Percentiles rank a stretch among this genome's conserved stretches.
These are phyloP conservation scores for Brassica juncea DNA, from an alignment of 345 rosid genomes.

Conservation along the genomic window DNA sequence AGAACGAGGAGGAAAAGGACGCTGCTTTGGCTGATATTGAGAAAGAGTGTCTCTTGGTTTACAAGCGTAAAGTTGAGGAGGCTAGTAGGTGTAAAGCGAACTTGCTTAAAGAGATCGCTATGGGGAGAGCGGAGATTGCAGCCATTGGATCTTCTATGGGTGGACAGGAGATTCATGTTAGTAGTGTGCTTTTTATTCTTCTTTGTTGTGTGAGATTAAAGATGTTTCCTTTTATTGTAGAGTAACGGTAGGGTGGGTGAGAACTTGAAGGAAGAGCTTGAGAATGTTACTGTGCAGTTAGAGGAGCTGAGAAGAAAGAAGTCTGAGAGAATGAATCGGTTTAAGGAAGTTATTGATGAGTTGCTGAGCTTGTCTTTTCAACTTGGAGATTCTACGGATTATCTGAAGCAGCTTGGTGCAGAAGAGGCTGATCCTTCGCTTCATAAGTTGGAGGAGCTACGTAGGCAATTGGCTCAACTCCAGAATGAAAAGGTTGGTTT, in stretches of 20 bases:
- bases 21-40: constrained; percentile 55
- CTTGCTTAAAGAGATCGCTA: constrained; percentile 47
- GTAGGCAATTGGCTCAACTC: constrained; percentile 44
- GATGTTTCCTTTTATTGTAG: constrained; percentile 21
- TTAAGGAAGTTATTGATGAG: constrained; percentile 49
- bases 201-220: background rate
- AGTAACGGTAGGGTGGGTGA: constrained; percentile 42
- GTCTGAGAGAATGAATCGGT: constrained; percentile 49
- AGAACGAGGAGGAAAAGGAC: constrained; percentile 51
- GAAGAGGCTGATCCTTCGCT: constrained; percentile 57
- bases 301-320: constrained; percentile 52
- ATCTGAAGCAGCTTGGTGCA: constrained; percentile 31
- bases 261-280: constrained; percentile 53
- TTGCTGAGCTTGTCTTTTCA: constrained; percentile 52
- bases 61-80: constrained; percentile 50
- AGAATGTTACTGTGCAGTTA: constrained; percentile 43
- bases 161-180: constrained; percentile 47
- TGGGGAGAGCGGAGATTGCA: constrained; percentile 54
- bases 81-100: constrained; percentile 51
- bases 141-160: constrained; percentile 53
- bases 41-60: constrained; percentile 54
- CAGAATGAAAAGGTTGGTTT: constrained; percentile 63
- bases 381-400: constrained; percentile 44
- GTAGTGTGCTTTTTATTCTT: background rate
- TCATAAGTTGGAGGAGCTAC: constrained; percentile 56